Evolutionary conservation across 139 green algal species (phyloP).

Genomic region (Nannochloris sp.): DNA sequence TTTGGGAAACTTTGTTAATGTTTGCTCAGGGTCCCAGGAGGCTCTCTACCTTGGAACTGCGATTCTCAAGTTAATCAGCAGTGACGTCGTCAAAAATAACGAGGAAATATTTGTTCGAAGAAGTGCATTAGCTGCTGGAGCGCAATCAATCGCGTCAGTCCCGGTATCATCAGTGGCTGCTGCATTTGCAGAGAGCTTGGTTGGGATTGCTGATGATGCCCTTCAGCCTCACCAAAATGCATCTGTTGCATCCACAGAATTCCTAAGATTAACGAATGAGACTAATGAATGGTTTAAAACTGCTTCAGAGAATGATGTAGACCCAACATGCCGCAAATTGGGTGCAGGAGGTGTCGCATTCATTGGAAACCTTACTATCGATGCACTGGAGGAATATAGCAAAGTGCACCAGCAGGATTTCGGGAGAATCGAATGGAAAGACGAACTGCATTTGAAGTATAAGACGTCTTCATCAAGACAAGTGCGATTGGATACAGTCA

Average conservation of each 20-base stretch:
- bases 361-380: not conserved
- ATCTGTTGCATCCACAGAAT: not conserved
- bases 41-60: slow-evolving; percentile 38
- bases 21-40: slow-evolving; percentile 17
- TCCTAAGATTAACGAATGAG: not conserved
- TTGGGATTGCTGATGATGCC: too few relatives aligned
- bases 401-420: not conserved
- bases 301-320: not conserved
- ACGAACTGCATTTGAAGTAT: too few relatives aligned
- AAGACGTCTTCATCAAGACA: too few relatives aligned
- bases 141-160: slow-evolving; percentile 17
- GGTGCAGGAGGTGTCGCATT: not conserved
- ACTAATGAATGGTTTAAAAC: not conserved
- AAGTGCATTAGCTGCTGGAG: slow-evolving; percentile 45
- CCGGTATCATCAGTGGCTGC: slow-evolving; percentile 31
- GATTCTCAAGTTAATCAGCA: slow-evolving; percentile 57
- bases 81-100: slow-evolving; percentile 42
- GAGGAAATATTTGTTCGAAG: slow-evolving; percentile 57
- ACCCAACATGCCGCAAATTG: not conserved
- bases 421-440: too few relatives aligned
- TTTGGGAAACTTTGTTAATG: slow-evolving; percentile 43
- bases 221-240: not conserved
- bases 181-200: slow-evolving; percentile 1
- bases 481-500: too few relatives aligned
- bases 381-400: not conserved